Evolutionary conservation across 202 grass and related monocot species (phyloP).

Genomic region (Musa balbisiana): DNA sequence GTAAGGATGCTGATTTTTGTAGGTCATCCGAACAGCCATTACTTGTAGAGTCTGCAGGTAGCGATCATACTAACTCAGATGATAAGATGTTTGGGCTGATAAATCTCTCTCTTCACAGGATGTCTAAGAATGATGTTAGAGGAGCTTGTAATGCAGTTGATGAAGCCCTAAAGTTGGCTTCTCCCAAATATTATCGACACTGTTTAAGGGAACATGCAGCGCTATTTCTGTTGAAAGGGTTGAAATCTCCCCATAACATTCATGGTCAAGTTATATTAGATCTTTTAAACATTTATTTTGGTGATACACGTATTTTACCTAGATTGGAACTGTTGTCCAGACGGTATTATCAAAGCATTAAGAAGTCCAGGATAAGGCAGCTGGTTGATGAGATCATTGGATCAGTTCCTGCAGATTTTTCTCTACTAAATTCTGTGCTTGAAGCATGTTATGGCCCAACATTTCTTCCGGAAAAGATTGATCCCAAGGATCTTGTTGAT

Average conservation of each 20-base stretch:
- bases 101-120: constrained; percentile 66
- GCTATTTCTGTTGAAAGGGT: constrained; percentile 42
- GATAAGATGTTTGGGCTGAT: constrained; percentile 57
- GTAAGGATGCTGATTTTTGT: not conserved
- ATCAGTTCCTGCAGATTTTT: constrained; percentile 49
- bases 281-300: constrained; percentile 55
- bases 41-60: constrained; percentile 23
- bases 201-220: constrained; percentile 75
- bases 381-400: constrained; percentile 76
- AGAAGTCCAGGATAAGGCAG: constrained; percentile 61
- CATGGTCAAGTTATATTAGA: constrained; percentile 32
- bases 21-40: constrained; percentile 14
- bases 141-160: constrained; percentile 60
- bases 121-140: constrained; percentile 44
- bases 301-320: constrained; percentile 34
- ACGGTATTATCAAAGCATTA: constrained; percentile 64
- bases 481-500: constrained; percentile 63
- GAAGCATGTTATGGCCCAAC: constrained; percentile 57
- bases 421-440: constrained; percentile 65
- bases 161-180: constrained; percentile 45
- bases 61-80: constrained; percentile 30
- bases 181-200: constrained; percentile 44
- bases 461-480: constrained; percentile 40
- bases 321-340: constrained; percentile 51
- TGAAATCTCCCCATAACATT: constrained; percentile 31